These are phyloP conservation scores for Thalassiosira livingstoniorum DNA, from an alignment of 352 stramenopile genomes.

Conservation along the genomic window DNA sequence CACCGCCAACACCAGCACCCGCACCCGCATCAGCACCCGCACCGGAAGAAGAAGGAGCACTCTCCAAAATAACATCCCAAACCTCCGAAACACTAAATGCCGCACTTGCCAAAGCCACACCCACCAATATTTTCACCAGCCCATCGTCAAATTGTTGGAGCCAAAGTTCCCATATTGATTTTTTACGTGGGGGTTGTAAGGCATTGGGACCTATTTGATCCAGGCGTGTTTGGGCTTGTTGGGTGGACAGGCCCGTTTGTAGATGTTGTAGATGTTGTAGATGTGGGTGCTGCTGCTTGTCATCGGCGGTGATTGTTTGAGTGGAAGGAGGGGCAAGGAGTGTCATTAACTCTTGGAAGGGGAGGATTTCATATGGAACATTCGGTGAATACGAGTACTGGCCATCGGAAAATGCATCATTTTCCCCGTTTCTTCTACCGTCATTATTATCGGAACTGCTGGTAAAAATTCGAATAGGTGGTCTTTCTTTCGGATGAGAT, in stretches of 20 bases:
- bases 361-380: constrained; percentile 47
- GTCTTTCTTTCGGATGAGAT: no score
- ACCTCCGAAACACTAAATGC: constrained; percentile 90
- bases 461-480: no score
- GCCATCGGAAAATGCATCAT: constrained; percentile 18
- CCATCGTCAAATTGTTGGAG: constrained; percentile 96
- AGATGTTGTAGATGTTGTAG: constrained; percentile 10
- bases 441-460: no score
- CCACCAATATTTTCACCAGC: constrained; percentile 93
- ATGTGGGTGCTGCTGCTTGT: not conserved
- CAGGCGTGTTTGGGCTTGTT: constrained; percentile 13
- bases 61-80: constrained; percentile 56
- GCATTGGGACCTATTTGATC: constrained; percentile 35
- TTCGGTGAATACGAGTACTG: constrained; percentile 22
- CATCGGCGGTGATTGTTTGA: not conserved
- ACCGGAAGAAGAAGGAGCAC: not conserved
- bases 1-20: not conserved
- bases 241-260: constrained; percentile 30
- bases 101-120: constrained; percentile 92
- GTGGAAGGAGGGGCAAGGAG: constrained; percentile 3
- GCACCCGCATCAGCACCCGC: not conserved
- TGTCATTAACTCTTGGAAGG: constrained; percentile 26
- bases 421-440: no score
- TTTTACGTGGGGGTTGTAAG: constrained; percentile 24
- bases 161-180: constrained; percentile 45